These are phyloP conservation scores for Pinus tabuliformis DNA, from an alignment of 75 land plant genomes.

Conservation along the genomic window DNA sequence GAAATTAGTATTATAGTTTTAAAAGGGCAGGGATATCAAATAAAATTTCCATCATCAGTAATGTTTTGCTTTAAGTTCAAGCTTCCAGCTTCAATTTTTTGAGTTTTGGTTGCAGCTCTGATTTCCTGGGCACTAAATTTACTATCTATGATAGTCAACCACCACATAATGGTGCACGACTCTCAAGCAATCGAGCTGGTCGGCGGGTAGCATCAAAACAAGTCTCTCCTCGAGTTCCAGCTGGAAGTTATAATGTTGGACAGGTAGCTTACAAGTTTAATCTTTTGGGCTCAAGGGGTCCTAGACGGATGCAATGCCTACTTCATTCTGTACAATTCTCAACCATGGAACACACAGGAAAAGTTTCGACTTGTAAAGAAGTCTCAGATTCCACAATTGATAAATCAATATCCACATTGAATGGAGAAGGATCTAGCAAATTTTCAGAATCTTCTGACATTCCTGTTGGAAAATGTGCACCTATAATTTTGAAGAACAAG, in stretches of 20 bases:
- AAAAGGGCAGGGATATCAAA: background rate
- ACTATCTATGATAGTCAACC: conserved; percentile 89
- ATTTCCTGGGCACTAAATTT: conserved; percentile 92
- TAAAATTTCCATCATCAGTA: background rate
- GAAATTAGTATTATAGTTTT: background rate
- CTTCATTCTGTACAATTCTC: conserved; percentile 46
- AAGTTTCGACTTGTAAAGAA: conserved; percentile 28
- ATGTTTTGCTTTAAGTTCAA: background rate
- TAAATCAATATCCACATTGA: background rate
- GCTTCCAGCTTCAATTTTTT: background rate
- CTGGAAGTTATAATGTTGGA: conserved; percentile 89
- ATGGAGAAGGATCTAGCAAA: conserved; percentile 3
- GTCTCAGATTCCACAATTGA: conserved; percentile 14
- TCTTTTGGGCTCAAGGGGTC: conserved; percentile 84
- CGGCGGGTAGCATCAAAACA: conserved; percentile 87
- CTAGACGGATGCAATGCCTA: conserved; percentile 87
- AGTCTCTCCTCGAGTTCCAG: conserved; percentile 77
- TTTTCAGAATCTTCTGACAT: conserved; percentile 2
- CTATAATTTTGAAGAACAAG: conserved; percentile 75
- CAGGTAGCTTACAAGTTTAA: conserved; percentile 86
- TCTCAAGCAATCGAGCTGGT: conserved; percentile 50
- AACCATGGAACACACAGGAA: conserved; percentile 32
- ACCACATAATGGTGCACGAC: conserved; percentile 74
- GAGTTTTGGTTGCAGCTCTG: conserved; percentile 61
- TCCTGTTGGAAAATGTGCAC: conserved; percentile 10